These are phyloP conservation scores for Phytopythium ostracodes DNA, from an alignment of 352 stramenopile species.

Conservation along the genomic window DNA sequence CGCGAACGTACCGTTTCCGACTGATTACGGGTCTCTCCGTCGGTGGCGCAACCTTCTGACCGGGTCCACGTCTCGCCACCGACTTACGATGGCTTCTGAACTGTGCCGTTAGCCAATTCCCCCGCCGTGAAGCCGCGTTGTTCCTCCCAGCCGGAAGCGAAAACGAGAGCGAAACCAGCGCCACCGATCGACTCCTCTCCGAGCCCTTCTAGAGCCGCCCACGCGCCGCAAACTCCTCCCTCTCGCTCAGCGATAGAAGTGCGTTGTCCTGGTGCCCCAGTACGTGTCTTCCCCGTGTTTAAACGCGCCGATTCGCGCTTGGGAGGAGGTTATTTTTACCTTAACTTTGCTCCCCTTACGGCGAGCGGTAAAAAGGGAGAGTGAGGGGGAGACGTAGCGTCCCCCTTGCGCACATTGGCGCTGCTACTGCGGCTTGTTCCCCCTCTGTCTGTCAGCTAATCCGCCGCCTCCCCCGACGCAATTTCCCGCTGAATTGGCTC, in stretches of 20 bases:
- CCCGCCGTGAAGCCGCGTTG: neutral
- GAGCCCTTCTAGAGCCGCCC: neutral
- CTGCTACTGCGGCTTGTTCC: neutral
- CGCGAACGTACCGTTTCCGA: neutral
- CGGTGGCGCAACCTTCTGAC: neutral
- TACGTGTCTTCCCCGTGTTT: neutral
- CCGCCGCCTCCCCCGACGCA: neutral
- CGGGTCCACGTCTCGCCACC: neutral
- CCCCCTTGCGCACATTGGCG: neutral
- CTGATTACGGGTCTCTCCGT: conserved; percentile 2
- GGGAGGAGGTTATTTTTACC: conserved; percentile 9
- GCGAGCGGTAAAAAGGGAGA: too few relatives aligned
- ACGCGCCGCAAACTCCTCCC: neutral
- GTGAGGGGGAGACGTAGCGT: too few relatives aligned
- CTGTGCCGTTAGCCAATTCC: conserved; percentile 6
- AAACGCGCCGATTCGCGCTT: neutral
- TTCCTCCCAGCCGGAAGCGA: neutral
- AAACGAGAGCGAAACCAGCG: neutral
- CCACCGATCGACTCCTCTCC: neutral
- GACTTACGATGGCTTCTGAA: neutral
- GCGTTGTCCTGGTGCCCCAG: neutral
- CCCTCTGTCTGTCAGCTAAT: neutral
- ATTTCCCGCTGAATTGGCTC: neutral
- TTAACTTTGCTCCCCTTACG: neutral
- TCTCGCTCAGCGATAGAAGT: neutral